Conservation (phyloP, 176 grass and related monocot genomes). For the Hordeum vulgare region MorexV3_pseudomolecules_assembly NC_058518.1:407784893-407785392, state of each 20-base stretch:
- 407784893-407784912: too few relatives aligned
- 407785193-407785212: not conserved
- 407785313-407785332: not conserved
- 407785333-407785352: not conserved
- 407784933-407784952: not conserved
- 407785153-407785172: not conserved
- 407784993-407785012: not conserved
- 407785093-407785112: not conserved
- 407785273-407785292: not conserved
- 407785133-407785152: not conserved
- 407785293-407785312: not conserved
- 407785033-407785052: conserved; percentile 34
- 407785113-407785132: not conserved
- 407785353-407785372: not conserved
- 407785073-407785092: not conserved
- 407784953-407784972: not conserved
- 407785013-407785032: not conserved
- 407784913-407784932: not conserved
- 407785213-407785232: not conserved
- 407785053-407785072: conserved; percentile 26
- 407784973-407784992: conserved; percentile 5
- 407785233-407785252: too few relatives aligned
- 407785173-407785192: not conserved
- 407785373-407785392: too few relatives aligned
- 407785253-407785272: too few relatives aligned